Evolutionary conservation across 345 rosid genomes (phyloP).

Genomic region (Populus alba): DNA sequence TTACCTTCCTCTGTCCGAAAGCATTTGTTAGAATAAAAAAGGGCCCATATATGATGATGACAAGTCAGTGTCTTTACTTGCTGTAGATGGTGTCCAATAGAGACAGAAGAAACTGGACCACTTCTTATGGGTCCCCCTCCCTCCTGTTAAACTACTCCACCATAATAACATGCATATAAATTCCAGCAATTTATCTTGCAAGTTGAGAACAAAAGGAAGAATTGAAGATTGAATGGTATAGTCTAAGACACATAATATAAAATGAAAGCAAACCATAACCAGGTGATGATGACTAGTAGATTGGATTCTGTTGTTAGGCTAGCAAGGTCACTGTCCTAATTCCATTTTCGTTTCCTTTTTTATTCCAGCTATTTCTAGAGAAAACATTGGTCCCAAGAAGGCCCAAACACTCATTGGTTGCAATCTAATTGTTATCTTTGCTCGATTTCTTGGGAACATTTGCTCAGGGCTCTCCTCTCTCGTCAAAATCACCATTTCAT

Average conservation of each 20-base stretch:
- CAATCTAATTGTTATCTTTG: neutral
- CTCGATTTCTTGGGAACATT: constrained; percentile 5
- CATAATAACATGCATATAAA: neutral
- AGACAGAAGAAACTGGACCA: constrained; percentile 18
- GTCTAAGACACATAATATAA: neutral
- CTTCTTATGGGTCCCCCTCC: neutral
- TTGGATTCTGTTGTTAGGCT: neutral
- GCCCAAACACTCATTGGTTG: neutral
- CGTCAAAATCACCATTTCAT: constrained; percentile 11
- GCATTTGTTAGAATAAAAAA: neutral
- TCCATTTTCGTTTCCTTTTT: neutral
- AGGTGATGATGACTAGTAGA: neutral
- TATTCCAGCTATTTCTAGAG: constrained; percentile 4
- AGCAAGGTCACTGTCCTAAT: neutral
- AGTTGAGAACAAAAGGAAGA: neutral
- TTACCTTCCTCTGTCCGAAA: neutral
- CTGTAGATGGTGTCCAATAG: constrained; percentile 25
- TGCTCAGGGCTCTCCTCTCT: neutral
- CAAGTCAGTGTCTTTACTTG: constrained; percentile 7
- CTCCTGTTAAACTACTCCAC: neutral
- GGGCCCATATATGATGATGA: neutral
- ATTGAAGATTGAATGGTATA: neutral
- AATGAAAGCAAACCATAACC: neutral
- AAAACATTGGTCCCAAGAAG: constrained; percentile 6
- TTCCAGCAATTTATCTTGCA: neutral